These are phyloP conservation scores for Solanum virginianum DNA, from an alignment of 257 asterid genomes.

Conservation along the genomic window DNA sequence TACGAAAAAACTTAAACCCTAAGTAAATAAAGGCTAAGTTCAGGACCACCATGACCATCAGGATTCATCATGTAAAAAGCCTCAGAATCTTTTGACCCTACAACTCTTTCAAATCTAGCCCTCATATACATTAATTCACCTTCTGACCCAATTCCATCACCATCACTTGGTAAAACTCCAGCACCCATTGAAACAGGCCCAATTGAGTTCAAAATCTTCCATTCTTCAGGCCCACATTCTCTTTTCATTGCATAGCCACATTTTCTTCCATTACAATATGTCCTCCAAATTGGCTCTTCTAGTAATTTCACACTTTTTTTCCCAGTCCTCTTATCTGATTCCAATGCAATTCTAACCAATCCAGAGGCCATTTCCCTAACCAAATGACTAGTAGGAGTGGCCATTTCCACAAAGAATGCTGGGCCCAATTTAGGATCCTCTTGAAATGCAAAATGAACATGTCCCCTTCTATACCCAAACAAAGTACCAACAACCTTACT, in stretches of 20 bases:
- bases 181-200: constrained; percentile 97
- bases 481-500: constrained; percentile 61
- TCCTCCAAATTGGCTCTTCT: constrained; percentile 73
- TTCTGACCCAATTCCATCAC: constrained; percentile 17
- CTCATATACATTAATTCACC: constrained; percentile 95
- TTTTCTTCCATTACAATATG: constrained; percentile 77
- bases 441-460: constrained; percentile 68
- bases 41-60: constrained; percentile 90
- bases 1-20: constrained; percentile 26
- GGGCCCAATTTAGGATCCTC: constrained; percentile 52
- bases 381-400: constrained; percentile 58
- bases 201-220: constrained; percentile 65
- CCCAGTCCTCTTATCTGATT: constrained; percentile 48
- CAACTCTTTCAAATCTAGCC: constrained; percentile 89
- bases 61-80: constrained; percentile 98
- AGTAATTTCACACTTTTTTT: constrained; percentile 36
- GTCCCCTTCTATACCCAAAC: constrained; percentile 78
- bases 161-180: constrained; percentile 70
- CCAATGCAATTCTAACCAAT: constrained; percentile 65
- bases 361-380: constrained; percentile 94
- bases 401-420: constrained; percentile 56
- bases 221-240: constrained; percentile 73
- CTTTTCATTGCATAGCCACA: constrained; percentile 81
- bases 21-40: constrained; percentile 78
- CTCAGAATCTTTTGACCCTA: constrained; percentile 86